Base-by-base conservation (phyloP, 2,329 filamentous ascomycete genomes). In the Didymella pomorum region DNA sequence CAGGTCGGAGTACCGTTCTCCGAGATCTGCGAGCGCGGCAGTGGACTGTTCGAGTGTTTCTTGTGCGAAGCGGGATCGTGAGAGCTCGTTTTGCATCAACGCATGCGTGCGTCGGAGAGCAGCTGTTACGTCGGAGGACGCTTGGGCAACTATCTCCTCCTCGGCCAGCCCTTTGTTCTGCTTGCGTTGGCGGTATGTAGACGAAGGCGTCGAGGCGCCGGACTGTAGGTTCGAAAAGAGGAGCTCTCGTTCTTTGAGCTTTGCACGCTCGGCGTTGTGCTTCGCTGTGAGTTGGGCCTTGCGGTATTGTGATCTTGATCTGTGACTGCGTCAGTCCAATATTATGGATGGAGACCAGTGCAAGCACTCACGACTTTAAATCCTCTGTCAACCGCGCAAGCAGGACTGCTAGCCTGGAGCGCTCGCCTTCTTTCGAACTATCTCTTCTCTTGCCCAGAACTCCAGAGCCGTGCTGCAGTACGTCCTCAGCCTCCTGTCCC, bases 11-110 rank as follows among this genome's bases (percentile, higher is more conserved):
- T 99, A 99, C 35, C 87, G 89, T 69, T 96, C 90, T 4, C 89
- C 87, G 1, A 99, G 84, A 63, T 91, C 87, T 52, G 85, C 85
- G n/a, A 99, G 84, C 11, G 93, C 92, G 10, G 87, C 89, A 7
- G 91, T 94, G 2, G 90, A 93, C 79, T 95, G 89, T 61, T 89
- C 88, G 56, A 99, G 83, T 1, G 93, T 96, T 76, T 96, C 89
- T 69, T 95, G 89, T 18, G 94, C 94, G 73, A 96, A 98, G 69
- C 91, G 89, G 65, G 92, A 96, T 59, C 92, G 89, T 45, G 89
- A 87, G 8, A 99, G 86, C 81, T 97, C 93, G 4, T 87, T 84
- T 63, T 91, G 87, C 81, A 98, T 93, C 70, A 96, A 84, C 62
- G 91, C 87, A 78, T 98, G 93, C 6, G 94, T 96, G 60, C 93